Evolutionary conservation across 2,329 filamentous ascomycete genomes (phyloP), one percentile per base, ranked within the genome.

Genomic region (Apiospora malaysiana): DNA sequence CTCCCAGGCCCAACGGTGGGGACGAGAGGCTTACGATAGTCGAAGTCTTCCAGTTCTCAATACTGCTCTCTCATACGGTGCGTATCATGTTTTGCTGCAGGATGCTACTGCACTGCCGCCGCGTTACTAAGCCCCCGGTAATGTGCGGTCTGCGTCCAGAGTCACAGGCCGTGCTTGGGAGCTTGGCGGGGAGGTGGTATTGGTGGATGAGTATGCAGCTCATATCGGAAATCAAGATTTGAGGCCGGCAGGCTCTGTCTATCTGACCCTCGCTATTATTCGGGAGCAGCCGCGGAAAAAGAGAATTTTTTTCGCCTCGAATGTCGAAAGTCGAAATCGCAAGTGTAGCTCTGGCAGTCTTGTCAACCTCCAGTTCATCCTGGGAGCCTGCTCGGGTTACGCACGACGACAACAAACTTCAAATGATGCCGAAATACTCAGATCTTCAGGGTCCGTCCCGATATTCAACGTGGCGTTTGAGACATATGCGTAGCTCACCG

Each of bases 401-500:
- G 56, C 56, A 40, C 56, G n/a, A 3, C 32, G 56, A 40, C 9
- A 23, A 23, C 32, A 21, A 6, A 9, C 3, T n/a, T 40, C 18
- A 5, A 12, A 9, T n/a, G 18, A 21, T 63, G 56, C 40, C 18
- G 56, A 63, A 63, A 40, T 32, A 32, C 18, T 18, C 18, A 40
- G 56, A 40, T 63, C 18, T n/a, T 63, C 56, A 63, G 56, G 56
- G 56, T n/a, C 56, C 32, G 10, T 40, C 56, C 32, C 32, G 56
- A 4, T 9, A 12, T 40, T n/a, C 2, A 59, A 37, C 51, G 51
- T 59, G 56, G 56, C 32, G 56, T 40, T 63, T n/a, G 25, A 56
- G 23, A 56, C 25, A 56, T 18, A 27, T 25, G 25, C 5, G 32
- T 14, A 51, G 23, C 7, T 27, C 47, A 23, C 47, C 47, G 47